These are phyloP conservation scores for Salvia sclarea DNA, from an alignment of 305 asterid genomes.

Conservation along the genomic window DNA sequence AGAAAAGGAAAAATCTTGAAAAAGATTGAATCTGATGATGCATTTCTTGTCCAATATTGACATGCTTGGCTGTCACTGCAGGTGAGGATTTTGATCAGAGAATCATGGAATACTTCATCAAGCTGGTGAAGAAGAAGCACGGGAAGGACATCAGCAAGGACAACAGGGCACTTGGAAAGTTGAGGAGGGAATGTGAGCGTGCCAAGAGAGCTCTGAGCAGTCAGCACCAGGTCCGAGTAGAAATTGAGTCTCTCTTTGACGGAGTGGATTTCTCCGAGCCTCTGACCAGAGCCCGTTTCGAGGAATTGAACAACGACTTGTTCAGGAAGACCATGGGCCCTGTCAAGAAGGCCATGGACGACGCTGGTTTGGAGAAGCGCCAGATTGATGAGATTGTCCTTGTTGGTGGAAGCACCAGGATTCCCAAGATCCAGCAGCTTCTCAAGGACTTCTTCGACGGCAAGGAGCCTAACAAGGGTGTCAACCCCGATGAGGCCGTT, in stretches of 20 bases:
- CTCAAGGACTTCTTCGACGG: constrained; percentile 74
- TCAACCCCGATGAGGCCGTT: constrained; percentile 91
- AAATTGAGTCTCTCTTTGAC: constrained; percentile 83
- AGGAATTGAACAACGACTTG: constrained; percentile 80
- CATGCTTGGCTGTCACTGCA: constrained; percentile 20
- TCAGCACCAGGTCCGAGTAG: constrained; percentile 89
- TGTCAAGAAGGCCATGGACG: constrained; percentile 86
- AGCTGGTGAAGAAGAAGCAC: constrained; percentile 84
- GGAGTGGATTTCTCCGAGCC: constrained; percentile 89
- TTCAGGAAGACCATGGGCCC: constrained; percentile 87
- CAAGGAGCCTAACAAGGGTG: constrained; percentile 81
- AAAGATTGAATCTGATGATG: not conserved
- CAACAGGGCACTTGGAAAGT: constrained; percentile 75
- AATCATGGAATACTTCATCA: constrained; percentile 81
- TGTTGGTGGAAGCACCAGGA: constrained; percentile 93
- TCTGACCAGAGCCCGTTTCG: constrained; percentile 87
- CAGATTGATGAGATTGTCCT: constrained; percentile 85
- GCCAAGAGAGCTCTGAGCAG: constrained; percentile 88
- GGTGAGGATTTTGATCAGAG: constrained; percentile 78
- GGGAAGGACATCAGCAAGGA: constrained; percentile 92
- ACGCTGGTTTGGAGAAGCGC: constrained; percentile 69
- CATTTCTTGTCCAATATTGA: not conserved
- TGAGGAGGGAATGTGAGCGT: constrained; percentile 83
- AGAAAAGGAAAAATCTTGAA: not conserved
- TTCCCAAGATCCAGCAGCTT: constrained; percentile 83